Conservation (phyloP, 2,329 filamentous ascomycete genomes). For the Alternaria brassicae region DNA sequence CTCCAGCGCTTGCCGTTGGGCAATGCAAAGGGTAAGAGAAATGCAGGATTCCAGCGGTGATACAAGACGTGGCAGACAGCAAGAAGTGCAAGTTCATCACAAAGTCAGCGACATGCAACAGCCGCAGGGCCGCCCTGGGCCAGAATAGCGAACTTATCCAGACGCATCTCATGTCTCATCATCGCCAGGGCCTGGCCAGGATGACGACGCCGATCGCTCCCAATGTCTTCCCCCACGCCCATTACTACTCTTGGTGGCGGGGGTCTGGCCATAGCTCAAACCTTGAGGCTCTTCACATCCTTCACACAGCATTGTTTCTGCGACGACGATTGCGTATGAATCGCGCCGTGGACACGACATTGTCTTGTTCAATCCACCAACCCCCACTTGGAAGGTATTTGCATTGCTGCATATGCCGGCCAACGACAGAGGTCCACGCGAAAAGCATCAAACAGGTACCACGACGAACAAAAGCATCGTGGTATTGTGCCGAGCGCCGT, state of each 20-base stretch:
- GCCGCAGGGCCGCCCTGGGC: slow-evolving; percentile 11
- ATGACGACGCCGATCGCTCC: slow-evolving; percentile 20
- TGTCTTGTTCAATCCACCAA: not conserved
- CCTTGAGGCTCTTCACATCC: slow-evolving; percentile 23
- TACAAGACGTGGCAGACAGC: slow-evolving; percentile 46
- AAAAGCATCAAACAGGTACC: not conserved
- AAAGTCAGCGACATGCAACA: slow-evolving; percentile 25
- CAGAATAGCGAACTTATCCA: slow-evolving; percentile 7
- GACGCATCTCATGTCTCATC: slow-evolving; percentile 16
- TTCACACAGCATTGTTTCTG: slow-evolving; percentile 13
- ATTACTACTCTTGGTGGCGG: slow-evolving; percentile 32
- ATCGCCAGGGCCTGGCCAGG: slow-evolving; percentile 16
- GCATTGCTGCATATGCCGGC: slow-evolving; percentile 3
- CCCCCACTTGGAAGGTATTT: slow-evolving; percentile 1
- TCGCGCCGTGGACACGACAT: slow-evolving; percentile 3
- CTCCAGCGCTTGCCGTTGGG: slow-evolving; percentile 24
- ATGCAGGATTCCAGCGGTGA: slow-evolving; percentile 21
- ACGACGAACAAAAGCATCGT: slow-evolving; percentile 8
- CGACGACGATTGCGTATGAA: not conserved
- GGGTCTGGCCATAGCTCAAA: slow-evolving; percentile 25
- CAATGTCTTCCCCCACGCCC: slow-evolving; percentile 31
- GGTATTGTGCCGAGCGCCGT: slow-evolving; percentile 20
- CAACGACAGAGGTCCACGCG: not conserved
- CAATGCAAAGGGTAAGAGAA: slow-evolving; percentile 35
- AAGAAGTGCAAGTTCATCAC: slow-evolving; percentile 31